Base-by-base conservation (phyloP, 2,329 filamentous ascomycete genomes). In the Sporothrix humicola region DNA sequence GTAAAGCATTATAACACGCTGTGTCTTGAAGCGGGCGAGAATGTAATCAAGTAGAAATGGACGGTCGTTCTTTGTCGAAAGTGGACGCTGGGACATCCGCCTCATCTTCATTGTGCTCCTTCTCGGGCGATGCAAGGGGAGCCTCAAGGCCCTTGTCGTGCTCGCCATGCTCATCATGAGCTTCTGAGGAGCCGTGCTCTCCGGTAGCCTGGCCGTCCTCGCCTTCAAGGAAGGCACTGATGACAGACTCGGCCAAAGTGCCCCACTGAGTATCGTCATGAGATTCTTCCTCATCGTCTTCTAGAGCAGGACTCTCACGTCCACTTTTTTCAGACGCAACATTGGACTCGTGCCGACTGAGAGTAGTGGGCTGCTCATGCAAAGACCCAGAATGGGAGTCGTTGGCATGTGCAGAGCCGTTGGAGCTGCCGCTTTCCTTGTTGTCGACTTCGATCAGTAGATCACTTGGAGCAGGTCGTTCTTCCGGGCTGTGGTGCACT, bases 231-330 rank as follows among this genome's bases (percentile, higher is more conserved):
- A 74, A 73, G 1, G 74, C 73, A 12, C 70, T 70, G 31, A 72
- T 71, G 20, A 73, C 73, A 7, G 72, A 71, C 58, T 74, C 74
- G 44, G 71, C 74, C 58, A 72, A n/a, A 13, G 66, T 48, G 12
- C 71, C 74, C 74, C 74, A 76, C 15, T 74, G 52, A 0, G 44
- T 71, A 13, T 71, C 74, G 9, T 66, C 71, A 4, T 50, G 44
- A 1, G 13, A 8, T 4, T 69, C 52, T 2, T 70, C 73, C 15
- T 31, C 69, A 8, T 72, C 65, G 0, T 59, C 58, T 23, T 56
- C 69, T 3, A 50, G 46, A 7, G 17, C 66, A 37, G 50, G 50
- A 10, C 44, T 61, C 7, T 63, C 69, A 8, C 10, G 71, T 17
- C 58, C 69, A 7, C 44, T 72, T n/a, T 13, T 65, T 2, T 31